Evolutionary conservation across 2,329 filamentous ascomycete genomes (phyloP).

Genomic region (Aspergillus floridensis): DNA sequence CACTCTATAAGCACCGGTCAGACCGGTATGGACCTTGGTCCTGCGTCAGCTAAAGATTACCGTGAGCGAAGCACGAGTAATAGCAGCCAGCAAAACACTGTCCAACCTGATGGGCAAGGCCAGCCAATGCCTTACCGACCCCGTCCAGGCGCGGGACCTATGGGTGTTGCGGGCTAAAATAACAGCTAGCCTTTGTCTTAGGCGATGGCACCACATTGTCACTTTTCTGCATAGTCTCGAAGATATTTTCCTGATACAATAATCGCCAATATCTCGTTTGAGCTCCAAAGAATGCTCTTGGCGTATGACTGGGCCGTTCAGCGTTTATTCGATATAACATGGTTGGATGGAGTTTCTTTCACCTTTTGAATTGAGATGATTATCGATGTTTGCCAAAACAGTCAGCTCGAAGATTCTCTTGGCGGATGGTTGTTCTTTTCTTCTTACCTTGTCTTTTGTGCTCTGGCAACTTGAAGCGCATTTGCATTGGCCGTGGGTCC

Average conservation of each 20-base stretch:
- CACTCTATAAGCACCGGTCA: slow-evolving; percentile 29
- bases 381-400: slow-evolving; percentile 20
- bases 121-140: slow-evolving; percentile 38
- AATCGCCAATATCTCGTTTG: slow-evolving; percentile 8
- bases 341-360: slow-evolving; percentile 31
- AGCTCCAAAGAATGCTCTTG: slow-evolving; percentile 15
- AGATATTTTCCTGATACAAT: slow-evolving; percentile 10
- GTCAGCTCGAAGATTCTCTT: slow-evolving; percentile 8
- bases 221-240: slow-evolving; percentile 15
- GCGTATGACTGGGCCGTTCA: slow-evolving; percentile 26
- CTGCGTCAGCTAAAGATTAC: slow-evolving; percentile 26
- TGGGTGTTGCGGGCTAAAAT: slow-evolving; percentile 38
- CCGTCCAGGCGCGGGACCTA: slow-evolving; percentile 38
- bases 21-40: slow-evolving; percentile 26
- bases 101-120: slow-evolving; percentile 29
- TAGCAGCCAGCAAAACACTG: slow-evolving; percentile 29
- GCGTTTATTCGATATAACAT: slow-evolving; percentile 29
- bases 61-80: slow-evolving; percentile 38
- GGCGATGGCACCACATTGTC: slow-evolving; percentile 9
- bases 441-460: slow-evolving; percentile 9
- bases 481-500: slow-evolving; percentile 27
- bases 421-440: slow-evolving; percentile 3
- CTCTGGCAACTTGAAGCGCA: slow-evolving; percentile 18
- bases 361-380: slow-evolving; percentile 19
- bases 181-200: slow-evolving; percentile 14